Evolutionary conservation across 2,329 filamentous ascomycete genomes (phyloP).

Genomic region (Atkinsonella texensis): DNA sequence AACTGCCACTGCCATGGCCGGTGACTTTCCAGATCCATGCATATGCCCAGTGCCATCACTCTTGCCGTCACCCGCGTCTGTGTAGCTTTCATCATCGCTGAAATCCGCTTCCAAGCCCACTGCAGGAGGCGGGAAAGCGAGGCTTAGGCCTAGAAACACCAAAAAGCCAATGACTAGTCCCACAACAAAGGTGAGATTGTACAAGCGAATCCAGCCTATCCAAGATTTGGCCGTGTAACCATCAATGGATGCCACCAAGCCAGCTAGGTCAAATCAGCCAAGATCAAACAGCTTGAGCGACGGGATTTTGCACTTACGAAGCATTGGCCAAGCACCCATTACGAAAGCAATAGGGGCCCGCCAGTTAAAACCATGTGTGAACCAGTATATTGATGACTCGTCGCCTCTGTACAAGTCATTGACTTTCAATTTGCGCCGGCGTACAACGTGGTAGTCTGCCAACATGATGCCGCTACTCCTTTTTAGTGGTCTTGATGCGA

Average conservation of each 20-base stretch:
- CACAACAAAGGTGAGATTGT: conserved; percentile 28
- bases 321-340: conserved; percentile 17
- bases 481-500: conserved; percentile 1
- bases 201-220: conserved; percentile 23
- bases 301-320: conserved; percentile 6
- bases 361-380: conserved; percentile 23
- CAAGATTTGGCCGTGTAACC: conserved; percentile 9
- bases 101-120: not conserved
- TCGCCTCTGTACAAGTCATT: conserved; percentile 23
- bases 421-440: conserved; percentile 23
- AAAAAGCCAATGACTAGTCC: conserved; percentile 18
- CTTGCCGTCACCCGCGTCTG: not conserved
- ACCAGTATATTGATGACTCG: conserved; percentile 25
- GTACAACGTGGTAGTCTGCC: conserved; percentile 18
- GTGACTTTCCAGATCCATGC: too few relatives aligned
- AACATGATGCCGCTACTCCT: conserved; percentile 15
- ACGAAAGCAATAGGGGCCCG: conserved; percentile 21
- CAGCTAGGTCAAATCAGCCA: conserved; percentile 9
- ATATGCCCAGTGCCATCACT: not conserved
- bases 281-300: not conserved
- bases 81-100: not conserved
- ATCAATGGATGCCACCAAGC: conserved; percentile 15
- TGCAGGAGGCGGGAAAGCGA: not conserved
- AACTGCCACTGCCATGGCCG: too few relatives aligned
- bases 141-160: not conserved